phyloP scores from a whole-genome alignment of 2,329 filamentous ascomycete genomes.

The Chalaropsis ovoidea region DNA sequence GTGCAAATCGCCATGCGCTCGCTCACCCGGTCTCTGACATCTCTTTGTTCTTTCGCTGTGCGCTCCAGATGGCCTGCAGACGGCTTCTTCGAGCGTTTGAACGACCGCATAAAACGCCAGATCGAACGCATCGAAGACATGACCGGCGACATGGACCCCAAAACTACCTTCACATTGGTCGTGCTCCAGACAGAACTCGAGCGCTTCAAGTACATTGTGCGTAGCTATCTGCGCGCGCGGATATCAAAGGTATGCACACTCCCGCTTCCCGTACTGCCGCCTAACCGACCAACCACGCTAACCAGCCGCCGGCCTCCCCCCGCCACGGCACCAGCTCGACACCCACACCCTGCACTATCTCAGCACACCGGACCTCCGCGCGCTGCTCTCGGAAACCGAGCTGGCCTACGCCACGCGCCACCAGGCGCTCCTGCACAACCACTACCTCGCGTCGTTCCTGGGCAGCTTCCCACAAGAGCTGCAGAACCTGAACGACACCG shows the following conservation, averaged over 20 bases:
- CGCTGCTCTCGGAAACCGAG: constrained; percentile 66
- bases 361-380: constrained; percentile 43
- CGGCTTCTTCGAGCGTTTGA: constrained; percentile 70
- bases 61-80: constrained; percentile 48
- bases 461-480: constrained; percentile 66
- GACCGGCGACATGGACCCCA: constrained; percentile 78
- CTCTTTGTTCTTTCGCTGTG: constrained; percentile 28
- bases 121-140: constrained; percentile 64
- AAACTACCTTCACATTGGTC: constrained; percentile 84
- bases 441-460: constrained; percentile 80
- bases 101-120: constrained; percentile 58
- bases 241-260: constrained; percentile 60
- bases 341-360: constrained; percentile 65
- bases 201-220: constrained; percentile 80
- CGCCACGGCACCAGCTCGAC: constrained; percentile 61
- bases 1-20: background rate
- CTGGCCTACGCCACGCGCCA: constrained; percentile 74
- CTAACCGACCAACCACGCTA: background rate
- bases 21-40: background rate
- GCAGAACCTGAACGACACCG: constrained; percentile 76
- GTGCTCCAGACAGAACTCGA: constrained; percentile 95
- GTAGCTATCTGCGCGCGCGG: constrained; percentile 72
- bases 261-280: background rate
- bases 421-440: constrained; percentile 69
- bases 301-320: background rate